Percentiles rank a stretch among this genome's conserved stretches.
Evolutionary conservation across 2,329 filamentous ascomycete species (phyloP).

Genomic region (Diplodia corticola): DNA sequence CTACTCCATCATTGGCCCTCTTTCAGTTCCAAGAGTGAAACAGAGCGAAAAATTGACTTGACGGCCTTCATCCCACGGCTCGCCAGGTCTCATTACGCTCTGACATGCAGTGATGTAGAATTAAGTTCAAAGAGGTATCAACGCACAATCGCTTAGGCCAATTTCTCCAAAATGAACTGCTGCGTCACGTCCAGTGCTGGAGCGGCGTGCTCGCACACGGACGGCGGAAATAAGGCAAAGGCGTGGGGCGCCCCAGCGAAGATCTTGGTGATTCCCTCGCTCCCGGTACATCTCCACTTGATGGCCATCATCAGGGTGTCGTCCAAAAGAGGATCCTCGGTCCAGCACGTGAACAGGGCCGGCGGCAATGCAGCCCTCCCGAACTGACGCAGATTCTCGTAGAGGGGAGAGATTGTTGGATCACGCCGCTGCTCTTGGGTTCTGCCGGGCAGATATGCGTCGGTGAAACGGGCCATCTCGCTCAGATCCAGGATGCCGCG

Average conservation of each 20-base stretch:
- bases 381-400: slow-evolving; percentile 43
- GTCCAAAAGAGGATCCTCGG: slow-evolving; percentile 55
- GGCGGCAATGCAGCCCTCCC: slow-evolving; percentile 46
- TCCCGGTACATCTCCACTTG: slow-evolving; percentile 56
- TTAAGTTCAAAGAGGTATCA: background rate
- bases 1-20: slow-evolving; percentile 22
- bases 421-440: slow-evolving; percentile 45
- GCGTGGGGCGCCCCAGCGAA: slow-evolving; percentile 58
- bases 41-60: slow-evolving; percentile 23
- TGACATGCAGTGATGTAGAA: background rate
- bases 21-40: slow-evolving; percentile 22
- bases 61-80: slow-evolving; percentile 7
- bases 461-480: slow-evolving; percentile 49
- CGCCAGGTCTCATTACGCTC: slow-evolving; percentile 21
- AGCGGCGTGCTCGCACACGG: slow-evolving; percentile 38
- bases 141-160: slow-evolving; percentile 22
- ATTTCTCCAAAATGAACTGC: slow-evolving; percentile 39
- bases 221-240: slow-evolving; percentile 48
- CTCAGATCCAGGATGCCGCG: slow-evolving; percentile 46
- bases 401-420: slow-evolving; percentile 53
- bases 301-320: slow-evolving; percentile 55
- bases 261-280: slow-evolving; percentile 54
- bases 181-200: slow-evolving; percentile 43
- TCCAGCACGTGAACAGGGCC: slow-evolving; percentile 57
- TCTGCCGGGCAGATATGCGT: slow-evolving; percentile 48